Evolutionary conservation across 192 early-diverging fungal species (phyloP).

Genomic region (Entophlyctis helioformis): DNA sequence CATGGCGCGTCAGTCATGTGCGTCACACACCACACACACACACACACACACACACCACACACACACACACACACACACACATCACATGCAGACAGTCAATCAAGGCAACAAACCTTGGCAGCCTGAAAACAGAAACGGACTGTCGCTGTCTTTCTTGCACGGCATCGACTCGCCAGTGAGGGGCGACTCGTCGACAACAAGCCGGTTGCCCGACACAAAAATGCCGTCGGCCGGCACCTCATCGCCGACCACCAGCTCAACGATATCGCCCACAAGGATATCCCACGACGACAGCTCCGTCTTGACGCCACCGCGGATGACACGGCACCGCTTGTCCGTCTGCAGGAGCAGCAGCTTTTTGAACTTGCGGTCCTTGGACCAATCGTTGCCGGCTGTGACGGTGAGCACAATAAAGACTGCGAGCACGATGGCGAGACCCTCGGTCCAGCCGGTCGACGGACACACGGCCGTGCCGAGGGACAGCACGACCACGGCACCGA

Average conservation of each 20-base stretch:
- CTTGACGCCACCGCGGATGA: slow-evolving; percentile 36
- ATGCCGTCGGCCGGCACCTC: slow-evolving; percentile 47
- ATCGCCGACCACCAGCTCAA: slow-evolving; percentile 40
- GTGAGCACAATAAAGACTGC: slow-evolving; percentile 43
- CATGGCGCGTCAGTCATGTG: too few relatives aligned
- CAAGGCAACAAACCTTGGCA: too few relatives aligned
- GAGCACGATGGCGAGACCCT: slow-evolving; percentile 43
- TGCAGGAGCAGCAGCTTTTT: slow-evolving; percentile 45
- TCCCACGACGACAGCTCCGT: slow-evolving; percentile 43
- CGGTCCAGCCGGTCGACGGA: slow-evolving; percentile 34
- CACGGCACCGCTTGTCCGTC: slow-evolving; percentile 39
- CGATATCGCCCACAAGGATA: slow-evolving; percentile 41
- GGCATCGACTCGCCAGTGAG: slow-evolving; percentile 48
- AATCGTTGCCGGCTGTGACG: slow-evolving; percentile 51
- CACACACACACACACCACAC: too few relatives aligned
- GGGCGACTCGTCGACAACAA: slow-evolving; percentile 46
- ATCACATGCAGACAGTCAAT: not conserved
- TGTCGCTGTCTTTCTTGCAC: slow-evolving; percentile 30
- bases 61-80: too few relatives aligned
- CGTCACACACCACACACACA: too few relatives aligned
- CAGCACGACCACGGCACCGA: slow-evolving; percentile 38
- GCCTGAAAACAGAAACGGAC: slow-evolving; percentile 44
- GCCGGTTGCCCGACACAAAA: slow-evolving; percentile 33
- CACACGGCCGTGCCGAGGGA: slow-evolving; percentile 37
- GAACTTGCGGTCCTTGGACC: slow-evolving; percentile 46